phyloP scores from a whole-genome alignment of 2,329 filamentous ascomycete species.

The Ophiostoma sp. region DNA sequence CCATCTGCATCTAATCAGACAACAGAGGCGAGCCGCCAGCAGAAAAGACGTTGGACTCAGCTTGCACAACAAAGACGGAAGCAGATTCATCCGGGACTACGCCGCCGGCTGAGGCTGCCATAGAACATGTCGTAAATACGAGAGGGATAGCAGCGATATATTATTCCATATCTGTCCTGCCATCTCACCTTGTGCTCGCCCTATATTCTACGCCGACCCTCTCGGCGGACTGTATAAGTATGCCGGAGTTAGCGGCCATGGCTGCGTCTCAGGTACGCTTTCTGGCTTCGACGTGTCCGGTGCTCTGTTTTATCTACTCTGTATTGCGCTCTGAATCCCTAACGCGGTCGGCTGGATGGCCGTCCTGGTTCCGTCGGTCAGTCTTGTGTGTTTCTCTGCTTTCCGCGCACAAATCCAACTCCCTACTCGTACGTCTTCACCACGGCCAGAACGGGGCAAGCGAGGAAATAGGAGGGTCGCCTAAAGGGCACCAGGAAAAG shows the following conservation, averaged over 20 bases:
- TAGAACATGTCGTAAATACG: background rate
- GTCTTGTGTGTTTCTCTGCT: background rate
- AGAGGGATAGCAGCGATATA: background rate
- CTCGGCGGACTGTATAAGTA: background rate
- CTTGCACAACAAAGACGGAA: background rate
- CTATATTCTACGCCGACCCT: background rate
- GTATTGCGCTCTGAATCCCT: background rate
- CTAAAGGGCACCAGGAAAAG: background rate
- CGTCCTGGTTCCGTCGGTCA: background rate
- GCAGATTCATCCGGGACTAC: constrained; percentile 4
- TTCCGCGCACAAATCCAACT: background rate
- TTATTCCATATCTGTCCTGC: background rate
- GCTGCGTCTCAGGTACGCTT: background rate
- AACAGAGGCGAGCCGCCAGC: background rate
- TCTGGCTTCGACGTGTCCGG: background rate
- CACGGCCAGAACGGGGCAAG: background rate
- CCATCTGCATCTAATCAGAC: background rate
- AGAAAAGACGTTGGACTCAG: background rate
- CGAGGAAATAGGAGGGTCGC: background rate
- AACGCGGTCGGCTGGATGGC: background rate
- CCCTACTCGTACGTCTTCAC: background rate
- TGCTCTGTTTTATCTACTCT: background rate
- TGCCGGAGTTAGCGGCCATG: background rate
- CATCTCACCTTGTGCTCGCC: background rate
- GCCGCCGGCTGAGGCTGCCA: background rate